Base-by-base conservation (phyloP, 805 yeast species). In the Zygotorulaspora danielsina region DNA sequence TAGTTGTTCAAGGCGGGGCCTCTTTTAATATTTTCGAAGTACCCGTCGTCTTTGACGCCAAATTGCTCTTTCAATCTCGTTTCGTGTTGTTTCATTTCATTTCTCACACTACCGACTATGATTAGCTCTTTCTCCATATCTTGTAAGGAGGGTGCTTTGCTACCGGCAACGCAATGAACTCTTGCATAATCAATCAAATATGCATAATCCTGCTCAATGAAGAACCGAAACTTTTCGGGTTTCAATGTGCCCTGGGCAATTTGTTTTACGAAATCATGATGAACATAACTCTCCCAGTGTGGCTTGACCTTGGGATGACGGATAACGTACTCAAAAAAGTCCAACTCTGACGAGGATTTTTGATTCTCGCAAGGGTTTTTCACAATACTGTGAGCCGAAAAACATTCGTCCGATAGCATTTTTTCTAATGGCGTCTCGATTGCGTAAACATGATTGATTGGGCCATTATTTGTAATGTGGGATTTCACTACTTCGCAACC, bases 151-250 rank as follows among this genome's bases (percentile, higher is more conserved):
- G 82, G 81, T 1, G 88, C 80, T 38, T 75, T 72, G 17, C 78
- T 70, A 1, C 80, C 79, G 3, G 87, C 79, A 12, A 78, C 58
- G 8, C 78, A 74, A 51, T 81, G 84, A 8, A 83, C 72, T 41
- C 75, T 73, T 1, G 83, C 80, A 53, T 84, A 85, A 46, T 77
- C 79, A n/a, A 74, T 57, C 40, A 85, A 66, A 50, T 84, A 85
- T 27, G 76, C 71, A 63, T 77, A 81, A 61, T 85, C 94, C 63
- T 84, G 73, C 29, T 59, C 59, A 19, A 70, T 45, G 46, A 67
- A 81, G 50, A 73, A 72, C 31, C 71, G 63, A 58, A 83, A 85
- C 38, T 70, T 67, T 7, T 64, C 61, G 16, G 65, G 60, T 3
- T 73, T 69, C 20, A 85, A 64, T 3, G 71, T 54, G 21, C 78